Base-by-base conservation (phyloP, 2,329 filamentous ascomycete genomes). In the Neophaeococcomyces mojaviensis region DNA sequence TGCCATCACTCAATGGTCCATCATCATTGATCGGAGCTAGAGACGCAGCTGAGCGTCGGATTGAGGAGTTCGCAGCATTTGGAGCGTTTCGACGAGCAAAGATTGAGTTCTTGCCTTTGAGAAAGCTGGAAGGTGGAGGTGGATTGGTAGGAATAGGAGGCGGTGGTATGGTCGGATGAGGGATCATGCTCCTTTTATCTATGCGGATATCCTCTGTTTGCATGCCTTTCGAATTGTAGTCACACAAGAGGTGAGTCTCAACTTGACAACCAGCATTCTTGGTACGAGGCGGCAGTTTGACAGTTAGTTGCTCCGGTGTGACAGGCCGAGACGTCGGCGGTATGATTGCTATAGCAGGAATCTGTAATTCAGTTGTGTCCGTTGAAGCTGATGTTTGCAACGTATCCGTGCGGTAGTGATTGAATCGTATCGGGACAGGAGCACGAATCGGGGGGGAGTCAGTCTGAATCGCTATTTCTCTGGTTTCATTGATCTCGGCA, bases 171-270 rank as follows among this genome's bases (percentile, higher is more conserved):
- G 92, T 85, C 7, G 41, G 41, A 1, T 79, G 70, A 20, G 95
- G 72, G 54, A 81, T 82, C 50, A 84, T 78, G 36, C 87, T 69
- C 50, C 88, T 79, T 67, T 80, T 79, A 60, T 94, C 89, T 4
- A 94, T 78, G 46, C 86, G 79, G 48, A 97, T 96, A 49, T 87
- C 86, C 56, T 97, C 89, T 0, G 92, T 98, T 69, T 98, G 92
- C 48, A 89, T 75, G 2, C 77, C 79, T 37, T 67, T 72, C 46
- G 74, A 82, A 33, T 68, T 69, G 54, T 71, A 70, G 15, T 68
- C 63, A 20, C 64, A 61, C 8, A 70, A 57, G 30, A 70, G 58
- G 9, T 73, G 64, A 39, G 80, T 69, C 31, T 74, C 74, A 20
- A 88, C 88, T 65, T 98, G 92, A 58, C 84, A 90, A 15, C 81